phyloP scores from a whole-genome alignment of 805 yeast genomes.

The Candida koratica region DNA sequence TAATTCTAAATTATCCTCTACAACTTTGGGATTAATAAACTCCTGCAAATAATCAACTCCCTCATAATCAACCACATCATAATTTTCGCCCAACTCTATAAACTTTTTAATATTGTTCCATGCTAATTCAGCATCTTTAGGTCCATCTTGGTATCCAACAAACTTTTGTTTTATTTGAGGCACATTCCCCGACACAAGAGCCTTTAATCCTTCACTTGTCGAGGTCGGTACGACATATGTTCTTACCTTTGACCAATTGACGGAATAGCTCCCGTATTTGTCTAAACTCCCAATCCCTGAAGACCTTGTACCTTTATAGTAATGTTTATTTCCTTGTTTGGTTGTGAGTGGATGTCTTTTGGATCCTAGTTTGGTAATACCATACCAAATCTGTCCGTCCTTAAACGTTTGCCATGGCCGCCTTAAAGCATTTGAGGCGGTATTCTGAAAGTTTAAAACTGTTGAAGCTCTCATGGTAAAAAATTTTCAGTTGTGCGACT shows the following conservation, averaged over 20 bases:
- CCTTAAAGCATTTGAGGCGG: slow-evolving; percentile 47
- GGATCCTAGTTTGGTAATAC: slow-evolving; percentile 71
- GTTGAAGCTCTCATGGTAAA: slow-evolving; percentile 48
- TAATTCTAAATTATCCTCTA: slow-evolving; percentile 14
- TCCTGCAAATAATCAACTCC: slow-evolving; percentile 33
- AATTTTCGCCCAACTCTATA: slow-evolving; percentile 65
- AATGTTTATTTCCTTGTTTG: slow-evolving; percentile 90
- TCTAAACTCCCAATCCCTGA: slow-evolving; percentile 86
- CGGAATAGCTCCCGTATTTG: slow-evolving; percentile 64
- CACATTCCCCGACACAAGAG: slow-evolving; percentile 71
- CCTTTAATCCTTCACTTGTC: slow-evolving; percentile 47
- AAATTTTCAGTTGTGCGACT: too few relatives aligned
- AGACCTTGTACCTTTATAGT: slow-evolving; percentile 94
- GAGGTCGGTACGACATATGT: slow-evolving; percentile 79
- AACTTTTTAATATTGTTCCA: slow-evolving; percentile 70
- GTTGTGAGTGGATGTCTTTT: slow-evolving; percentile 82
- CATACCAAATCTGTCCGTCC: slow-evolving; percentile 84
- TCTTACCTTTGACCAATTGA: slow-evolving; percentile 82
- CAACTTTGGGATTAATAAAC: slow-evolving; percentile 28
- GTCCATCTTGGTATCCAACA: slow-evolving; percentile 66
- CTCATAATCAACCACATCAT: slow-evolving; percentile 35
- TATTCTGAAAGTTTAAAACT: slow-evolving; percentile 44
- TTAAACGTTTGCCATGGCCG: slow-evolving; percentile 87
- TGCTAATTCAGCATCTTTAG: slow-evolving; percentile 69
- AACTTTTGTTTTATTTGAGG: slow-evolving; percentile 68